Evolutionary conservation across 2,329 filamentous ascomycete species (phyloP).

Genomic region (Coniella lustricola): DNA sequence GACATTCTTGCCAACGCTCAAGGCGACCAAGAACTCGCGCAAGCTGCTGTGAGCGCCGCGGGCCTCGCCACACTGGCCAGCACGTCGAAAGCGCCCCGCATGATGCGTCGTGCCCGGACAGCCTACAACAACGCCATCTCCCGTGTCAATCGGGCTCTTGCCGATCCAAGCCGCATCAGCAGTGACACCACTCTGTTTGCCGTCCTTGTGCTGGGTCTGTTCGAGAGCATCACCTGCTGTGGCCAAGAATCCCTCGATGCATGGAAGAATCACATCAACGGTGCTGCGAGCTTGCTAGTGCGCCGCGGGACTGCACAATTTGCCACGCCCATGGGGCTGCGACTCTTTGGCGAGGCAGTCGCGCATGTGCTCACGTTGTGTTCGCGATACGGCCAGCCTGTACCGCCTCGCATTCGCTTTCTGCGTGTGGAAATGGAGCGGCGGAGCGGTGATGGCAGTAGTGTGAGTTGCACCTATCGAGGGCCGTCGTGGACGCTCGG

Average conservation of each 20-base stretch:
- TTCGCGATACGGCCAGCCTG: constrained; percentile 4
- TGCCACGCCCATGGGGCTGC: neutral
- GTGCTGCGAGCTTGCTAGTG: constrained; percentile 25
- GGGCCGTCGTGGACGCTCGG: constrained; percentile 5
- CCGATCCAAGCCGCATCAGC: neutral
- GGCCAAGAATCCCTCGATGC: constrained; percentile 23
- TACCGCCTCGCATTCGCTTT: constrained; percentile 5
- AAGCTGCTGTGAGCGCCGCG: constrained; percentile 1
- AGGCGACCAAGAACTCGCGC: neutral
- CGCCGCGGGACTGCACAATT: constrained; percentile 22
- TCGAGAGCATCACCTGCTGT: constrained; percentile 25
- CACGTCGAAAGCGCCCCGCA: neutral
- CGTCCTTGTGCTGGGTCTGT: constrained; percentile 23
- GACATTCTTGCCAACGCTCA: constrained; percentile 1
- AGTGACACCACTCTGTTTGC: constrained; percentile 14
- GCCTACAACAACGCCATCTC: constrained; percentile 7
- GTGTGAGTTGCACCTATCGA: too few species aligned
- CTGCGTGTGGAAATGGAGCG: constrained; percentile 2
- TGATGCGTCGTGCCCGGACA: constrained; percentile 5
- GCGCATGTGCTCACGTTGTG: constrained; percentile 6
- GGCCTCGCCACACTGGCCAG: constrained; percentile 12
- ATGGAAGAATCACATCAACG: constrained; percentile 27
- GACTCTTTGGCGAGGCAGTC: constrained; percentile 8
- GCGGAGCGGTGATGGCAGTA: neutral
- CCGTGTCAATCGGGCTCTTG: constrained; percentile 1